Base-by-base conservation (phyloP, 345 rosid species). In the Gossypioides kirkii region DNA sequence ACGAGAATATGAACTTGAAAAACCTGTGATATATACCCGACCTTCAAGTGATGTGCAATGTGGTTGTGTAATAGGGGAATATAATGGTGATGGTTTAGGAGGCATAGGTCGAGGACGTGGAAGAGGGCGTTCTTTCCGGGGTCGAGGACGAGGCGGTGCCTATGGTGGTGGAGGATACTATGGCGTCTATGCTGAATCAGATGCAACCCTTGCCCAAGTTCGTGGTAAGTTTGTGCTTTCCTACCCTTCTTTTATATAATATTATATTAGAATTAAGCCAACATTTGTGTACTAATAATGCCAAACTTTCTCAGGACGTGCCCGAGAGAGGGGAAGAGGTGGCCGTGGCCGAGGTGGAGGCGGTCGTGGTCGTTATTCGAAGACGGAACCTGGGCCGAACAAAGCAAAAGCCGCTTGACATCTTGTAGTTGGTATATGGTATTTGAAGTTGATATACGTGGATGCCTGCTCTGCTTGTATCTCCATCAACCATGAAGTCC, bases 401-500 rank as follows among this genome's bases (percentile, higher is more conserved):
- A 75, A 75, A 69, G 82, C 73, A 32, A 71, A 71, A 28, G 74
- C 72, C 42, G 80, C 81, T 28, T 80, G 76, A 43, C 26, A 53
- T 25, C 61, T 8, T 63, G 14, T 50, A 20, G 14, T 14, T 45
- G 71, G 65, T 43, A 28, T 78, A 41, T 78, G 64, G 69, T 61
- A 20, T 72, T 72, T 74, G 78, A 71, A 75, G 32, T 60, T 50
- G 68, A 74, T 49, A 46, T 20, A 20, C 2, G 71, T 64, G 78
- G 77, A 74, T 77, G 77, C 84, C 74, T 81, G 74, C 81, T 77
- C 78, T 74, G 72, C 76, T 71, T 74, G 76, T 77, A 76, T 77
- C 71, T 80, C 36, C 65, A 26, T 77, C 58, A 70, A 32, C 7
- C 38, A 56, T 60, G 61, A 32, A 32, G 38, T 32, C 38, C 38